A percentile compares a stretch with the other conserved stretches of the same genome.
Evolutionary conservation across 2,329 filamentous ascomycete genomes (phyloP).

Genomic region (Sporothrix dimorphospora): DNA sequence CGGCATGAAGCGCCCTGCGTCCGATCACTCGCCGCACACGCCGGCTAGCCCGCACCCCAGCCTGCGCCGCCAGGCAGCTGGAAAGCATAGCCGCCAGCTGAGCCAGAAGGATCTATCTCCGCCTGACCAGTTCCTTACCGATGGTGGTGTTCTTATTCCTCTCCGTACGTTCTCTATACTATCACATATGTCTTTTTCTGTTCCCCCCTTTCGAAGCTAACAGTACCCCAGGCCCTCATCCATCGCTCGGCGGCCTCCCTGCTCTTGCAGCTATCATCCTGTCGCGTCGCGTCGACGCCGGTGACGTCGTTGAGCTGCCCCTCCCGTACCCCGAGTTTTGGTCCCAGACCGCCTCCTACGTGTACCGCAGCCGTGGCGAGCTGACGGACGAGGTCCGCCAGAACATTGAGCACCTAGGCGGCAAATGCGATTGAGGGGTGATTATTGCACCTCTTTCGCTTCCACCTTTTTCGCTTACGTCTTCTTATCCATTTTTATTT

Average conservation of each 20-base stretch:
- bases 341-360: constrained; percentile 57
- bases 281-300: constrained; percentile 54
- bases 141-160: constrained; percentile 44
- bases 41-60: constrained; percentile 26
- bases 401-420: constrained; percentile 61
- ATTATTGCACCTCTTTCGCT: neutral
- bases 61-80: constrained; percentile 7
- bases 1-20: constrained; percentile 27
- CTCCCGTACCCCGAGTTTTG: constrained; percentile 61
- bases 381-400: constrained; percentile 51
- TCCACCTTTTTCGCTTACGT: neutral
- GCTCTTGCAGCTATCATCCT: constrained; percentile 59
- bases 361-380: constrained; percentile 56
- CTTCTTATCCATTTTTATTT: neutral
- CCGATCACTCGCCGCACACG: constrained; percentile 19
- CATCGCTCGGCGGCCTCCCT: constrained; percentile 55
- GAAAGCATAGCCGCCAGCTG: constrained; percentile 18
- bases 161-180: constrained; percentile 48
- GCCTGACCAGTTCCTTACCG: constrained; percentile 20
- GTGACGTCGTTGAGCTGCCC: constrained; percentile 61
- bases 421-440: constrained; percentile 39
- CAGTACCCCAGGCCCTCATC: constrained; percentile 45
- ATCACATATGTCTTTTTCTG: neutral
- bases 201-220: neutral
- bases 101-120: constrained; percentile 23